A percentile compares a stretch with the other conserved stretches of the same genome.
phyloP scores from a whole-genome alignment of 257 asterid genomes.

The Nemophila menziesii region DNA sequence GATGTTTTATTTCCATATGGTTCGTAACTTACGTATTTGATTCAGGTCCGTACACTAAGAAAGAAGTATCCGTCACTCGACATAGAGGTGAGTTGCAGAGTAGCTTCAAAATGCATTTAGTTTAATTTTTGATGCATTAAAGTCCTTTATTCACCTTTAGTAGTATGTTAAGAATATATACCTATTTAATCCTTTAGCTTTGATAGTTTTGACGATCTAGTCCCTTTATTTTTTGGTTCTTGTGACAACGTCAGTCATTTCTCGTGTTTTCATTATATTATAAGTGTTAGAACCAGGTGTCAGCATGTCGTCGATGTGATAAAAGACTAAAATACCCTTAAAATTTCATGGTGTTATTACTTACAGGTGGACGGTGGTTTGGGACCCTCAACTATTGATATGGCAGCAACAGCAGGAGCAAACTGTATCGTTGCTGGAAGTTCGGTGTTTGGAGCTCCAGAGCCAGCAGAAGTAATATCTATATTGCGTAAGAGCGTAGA shows the following conservation, averaged over 20 bases:
- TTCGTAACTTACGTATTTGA: conserved; percentile 2
- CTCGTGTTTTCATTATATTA: no score
- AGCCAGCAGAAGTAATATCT: conserved; percentile 73
- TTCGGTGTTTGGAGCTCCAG: conserved; percentile 78
- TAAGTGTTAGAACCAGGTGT: no score
- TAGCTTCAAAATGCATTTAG: background rate
- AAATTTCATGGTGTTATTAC: background rate
- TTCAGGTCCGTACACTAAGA: conserved; percentile 55
- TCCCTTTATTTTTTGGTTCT: no score
- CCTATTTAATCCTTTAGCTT: no score
- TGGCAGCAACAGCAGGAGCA: conserved; percentile 79
- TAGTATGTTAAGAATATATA: no score
- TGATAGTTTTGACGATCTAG: no score
- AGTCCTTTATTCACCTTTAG: no score
- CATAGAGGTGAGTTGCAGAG: conserved; percentile 62
- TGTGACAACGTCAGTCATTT: no score
- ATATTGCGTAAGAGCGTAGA: conserved; percentile 43
- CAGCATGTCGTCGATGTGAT: no score
- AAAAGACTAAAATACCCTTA: no score
- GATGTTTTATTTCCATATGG: background rate
- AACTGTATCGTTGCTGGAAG: conserved; percentile 91
- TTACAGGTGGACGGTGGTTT: conserved; percentile 85
- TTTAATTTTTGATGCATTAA: background rate
- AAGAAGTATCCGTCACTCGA: conserved; percentile 69
- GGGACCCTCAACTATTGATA: conserved; percentile 78